Conservation (phyloP, 768 basidiomycete species). For the Pleurotus tuber-regium region DNA sequence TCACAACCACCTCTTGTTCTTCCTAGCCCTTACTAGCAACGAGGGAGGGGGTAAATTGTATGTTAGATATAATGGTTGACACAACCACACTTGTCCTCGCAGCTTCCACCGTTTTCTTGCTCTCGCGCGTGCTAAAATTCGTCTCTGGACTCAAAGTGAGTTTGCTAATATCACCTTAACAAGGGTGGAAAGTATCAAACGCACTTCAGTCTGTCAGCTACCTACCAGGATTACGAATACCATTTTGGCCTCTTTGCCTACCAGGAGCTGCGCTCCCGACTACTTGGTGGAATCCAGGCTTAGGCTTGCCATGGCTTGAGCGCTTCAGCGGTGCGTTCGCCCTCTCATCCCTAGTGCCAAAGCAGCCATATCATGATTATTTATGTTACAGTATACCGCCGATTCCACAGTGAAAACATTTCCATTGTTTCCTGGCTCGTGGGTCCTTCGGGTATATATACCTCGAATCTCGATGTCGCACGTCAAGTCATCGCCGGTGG, state of each 20-base stretch:
- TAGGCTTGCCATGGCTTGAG: slow-evolving; percentile 33
- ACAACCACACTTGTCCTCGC: slow-evolving; percentile 1
- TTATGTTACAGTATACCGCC: slow-evolving; percentile 29
- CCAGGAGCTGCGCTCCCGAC: slow-evolving; percentile 37
- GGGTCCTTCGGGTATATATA: slow-evolving; percentile 36
- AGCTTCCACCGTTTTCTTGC: slow-evolving; percentile 20
- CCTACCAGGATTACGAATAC: slow-evolving; percentile 37
- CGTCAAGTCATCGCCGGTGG: slow-evolving; percentile 41
- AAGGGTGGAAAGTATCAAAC: neutral
- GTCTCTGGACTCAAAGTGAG: slow-evolving; percentile 30
- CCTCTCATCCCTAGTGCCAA: neutral
- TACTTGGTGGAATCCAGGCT: slow-evolving; percentile 42
- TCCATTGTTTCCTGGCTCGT: slow-evolving; percentile 38
- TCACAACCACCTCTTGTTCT: too few relatives aligned
- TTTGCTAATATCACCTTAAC: neutral
- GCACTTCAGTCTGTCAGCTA: slow-evolving; percentile 30
- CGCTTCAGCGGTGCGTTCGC: slow-evolving; percentile 28
- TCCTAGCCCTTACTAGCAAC: too few relatives aligned
- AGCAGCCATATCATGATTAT: too few relatives aligned
- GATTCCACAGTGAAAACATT: slow-evolving; percentile 35
- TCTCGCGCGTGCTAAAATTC: slow-evolving; percentile 30
- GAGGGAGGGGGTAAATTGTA: too few relatives aligned
- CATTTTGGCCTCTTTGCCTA: slow-evolving; percentile 37
- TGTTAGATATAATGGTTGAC: too few relatives aligned
- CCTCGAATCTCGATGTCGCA: slow-evolving; percentile 44